A percentile compares a stretch with the other conserved stretches of the same genome.
phyloP scores from a whole-genome alignment of 139 green algal species.

The Chlorella sorokiniana region DNA sequence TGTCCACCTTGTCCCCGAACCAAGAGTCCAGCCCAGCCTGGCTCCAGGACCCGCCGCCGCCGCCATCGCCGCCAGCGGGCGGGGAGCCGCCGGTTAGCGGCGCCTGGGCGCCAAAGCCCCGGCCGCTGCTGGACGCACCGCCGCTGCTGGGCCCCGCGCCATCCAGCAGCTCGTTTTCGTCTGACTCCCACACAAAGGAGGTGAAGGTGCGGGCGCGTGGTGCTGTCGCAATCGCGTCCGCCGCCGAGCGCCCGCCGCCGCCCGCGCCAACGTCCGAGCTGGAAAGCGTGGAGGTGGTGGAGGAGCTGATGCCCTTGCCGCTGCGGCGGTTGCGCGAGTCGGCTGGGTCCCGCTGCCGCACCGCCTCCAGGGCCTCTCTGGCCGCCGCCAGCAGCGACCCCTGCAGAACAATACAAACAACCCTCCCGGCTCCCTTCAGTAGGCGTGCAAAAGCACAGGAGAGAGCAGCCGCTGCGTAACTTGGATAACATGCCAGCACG shows the following conservation, averaged over 20 bases:
- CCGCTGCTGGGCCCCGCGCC: not conserved
- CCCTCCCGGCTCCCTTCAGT: not conserved
- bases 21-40: slow-evolving; percentile 36
- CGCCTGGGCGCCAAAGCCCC: not conserved
- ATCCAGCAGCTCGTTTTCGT: not conserved
- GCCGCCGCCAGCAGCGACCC: slow-evolving; percentile 51
- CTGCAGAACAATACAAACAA: slow-evolving; percentile 37
- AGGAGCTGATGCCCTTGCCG: not conserved
- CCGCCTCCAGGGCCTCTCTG: slow-evolving; percentile 44
- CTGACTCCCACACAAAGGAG: slow-evolving; percentile 32
- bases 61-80: not conserved
- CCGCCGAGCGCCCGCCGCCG: not conserved
- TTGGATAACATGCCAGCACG: too few relatives aligned
- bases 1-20: slow-evolving; percentile 51
- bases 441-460: not conserved
- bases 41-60: slow-evolving; percentile 19
- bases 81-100: not conserved
- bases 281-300: not conserved
- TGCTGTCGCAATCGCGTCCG: not conserved
- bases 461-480: not conserved
- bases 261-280: not conserved
- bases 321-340: slow-evolving; percentile 21
- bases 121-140: not conserved
- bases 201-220: slow-evolving; percentile 8
- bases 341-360: slow-evolving; percentile 33